Evolutionary conservation across 2,329 filamentous ascomycete genomes (phyloP), one percentile per base, ranked within the genome.

Genomic region (Acarospora socialis): DNA sequence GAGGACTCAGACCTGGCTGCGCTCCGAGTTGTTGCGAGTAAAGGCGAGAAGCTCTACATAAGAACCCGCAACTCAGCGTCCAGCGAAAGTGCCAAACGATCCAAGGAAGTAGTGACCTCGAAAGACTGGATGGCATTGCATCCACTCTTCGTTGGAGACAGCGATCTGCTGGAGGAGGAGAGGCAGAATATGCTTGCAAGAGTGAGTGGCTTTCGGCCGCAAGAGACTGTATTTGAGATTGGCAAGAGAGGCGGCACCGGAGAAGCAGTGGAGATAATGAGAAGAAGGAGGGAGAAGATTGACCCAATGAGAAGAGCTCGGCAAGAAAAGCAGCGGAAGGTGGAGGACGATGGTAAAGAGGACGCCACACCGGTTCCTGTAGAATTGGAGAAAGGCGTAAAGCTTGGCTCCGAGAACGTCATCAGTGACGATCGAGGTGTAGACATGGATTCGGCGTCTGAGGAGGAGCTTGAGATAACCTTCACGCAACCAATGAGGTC

Each of bases 191-290:
- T 98, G 81, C 63, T 98, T 18, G 82, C 83, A 19, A 73, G 77
- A 36, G 82, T 98, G 35, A 86, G 82, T 46, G 78, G 79, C 2
- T 98, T 90, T 59, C 73, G 82, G 45, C 90, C 92, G 0, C 67
- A 77, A 25, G 90, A 98, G 56, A 95, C 87, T 0, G 82, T 98
- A n/a, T 98, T 98, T 46, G 90, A 98, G 55, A 77, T 94, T 40
- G 80, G 81, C 5, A 73, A 77, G 44, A 70, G 76, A 38, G 78
- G 75, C 22, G 77, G 80, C 42, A 65, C 56, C 2, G 65, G 63
- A 29, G 74, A 78, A 49, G 77, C 79, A 5, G 78, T 77, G 2
- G 77, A 83, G 39, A 63, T 87, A 19, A 82, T 90, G 72, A 75
- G 73, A 45, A 68, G 74, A 28, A 68, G 79, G 49, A 70, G 77